phyloP scores from a whole-genome alignment of 2,329 filamentous ascomycete genomes.

The Colletotrichum sidae region DNA sequence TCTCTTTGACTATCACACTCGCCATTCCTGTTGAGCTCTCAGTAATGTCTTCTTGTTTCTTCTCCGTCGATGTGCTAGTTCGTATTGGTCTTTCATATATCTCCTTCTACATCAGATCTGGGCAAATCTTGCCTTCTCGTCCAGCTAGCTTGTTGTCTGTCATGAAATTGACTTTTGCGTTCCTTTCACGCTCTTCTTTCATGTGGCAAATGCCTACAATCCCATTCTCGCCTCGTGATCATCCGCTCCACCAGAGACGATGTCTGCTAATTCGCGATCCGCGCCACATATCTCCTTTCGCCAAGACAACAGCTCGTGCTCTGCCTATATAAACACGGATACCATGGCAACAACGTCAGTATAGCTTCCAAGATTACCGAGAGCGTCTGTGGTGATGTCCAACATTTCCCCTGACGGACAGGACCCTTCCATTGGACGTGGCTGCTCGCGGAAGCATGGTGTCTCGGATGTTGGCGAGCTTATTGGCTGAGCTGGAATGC shows the following conservation, averaged over 20 bases:
- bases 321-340: not conserved
- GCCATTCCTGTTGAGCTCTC: not conserved
- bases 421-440: not conserved
- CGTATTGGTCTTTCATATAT: too few relatives aligned
- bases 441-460: not conserved
- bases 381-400: conserved; percentile 5
- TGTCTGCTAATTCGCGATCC: not conserved
- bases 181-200: too few relatives aligned
- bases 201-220: too few relatives aligned
- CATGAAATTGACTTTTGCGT: too few relatives aligned
- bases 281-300: not conserved
- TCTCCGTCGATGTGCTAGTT: not conserved
- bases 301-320: not conserved
- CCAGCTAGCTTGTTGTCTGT: too few relatives aligned
- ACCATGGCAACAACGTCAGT: conserved; percentile 7
- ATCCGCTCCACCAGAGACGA: not conserved
- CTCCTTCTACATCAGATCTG: too few relatives aligned
- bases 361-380: not conserved
- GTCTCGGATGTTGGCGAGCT: not conserved
- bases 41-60: not conserved
- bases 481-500: conserved; percentile 24
- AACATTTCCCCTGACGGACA: not conserved
- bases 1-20: not conserved
- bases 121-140: too few relatives aligned
- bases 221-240: too few relatives aligned